Evolutionary conservation across 441 rosid genomes (phyloP).

Genomic region (Pelargonium australe): DNA sequence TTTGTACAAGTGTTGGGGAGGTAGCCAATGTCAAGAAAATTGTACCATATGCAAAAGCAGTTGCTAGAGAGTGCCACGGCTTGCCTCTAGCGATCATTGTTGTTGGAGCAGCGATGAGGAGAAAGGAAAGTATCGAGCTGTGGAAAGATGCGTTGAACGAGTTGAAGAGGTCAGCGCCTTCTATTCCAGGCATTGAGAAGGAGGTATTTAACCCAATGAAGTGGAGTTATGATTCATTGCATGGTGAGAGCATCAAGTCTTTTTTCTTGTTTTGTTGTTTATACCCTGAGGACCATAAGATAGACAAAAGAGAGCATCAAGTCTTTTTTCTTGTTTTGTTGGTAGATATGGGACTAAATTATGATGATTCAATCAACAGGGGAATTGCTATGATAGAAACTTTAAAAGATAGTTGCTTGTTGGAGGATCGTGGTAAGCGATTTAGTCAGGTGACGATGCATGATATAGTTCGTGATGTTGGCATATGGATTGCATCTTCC

Average conservation of each 20-base stretch:
- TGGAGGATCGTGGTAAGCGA: constrained; percentile 23
- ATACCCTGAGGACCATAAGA: constrained; percentile 34
- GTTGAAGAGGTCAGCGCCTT: not conserved
- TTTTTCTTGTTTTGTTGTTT: constrained; percentile 38
- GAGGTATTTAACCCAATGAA: not conserved
- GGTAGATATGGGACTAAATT: constrained; percentile 20
- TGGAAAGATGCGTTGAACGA: not conserved
- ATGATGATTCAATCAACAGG: constrained; percentile 20
- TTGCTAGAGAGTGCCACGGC: not conserved
- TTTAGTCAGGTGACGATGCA: constrained; percentile 33
- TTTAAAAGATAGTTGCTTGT: constrained; percentile 31
- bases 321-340: constrained; percentile 35
- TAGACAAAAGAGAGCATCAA: constrained; percentile 24
- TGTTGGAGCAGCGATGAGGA: not conserved
- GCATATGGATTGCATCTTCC: constrained; percentile 31
- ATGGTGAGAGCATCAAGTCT: constrained; percentile 12
- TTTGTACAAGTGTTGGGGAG: not conserved
- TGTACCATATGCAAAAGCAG: not conserved
- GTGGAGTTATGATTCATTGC: not conserved
- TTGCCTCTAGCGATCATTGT: not conserved
- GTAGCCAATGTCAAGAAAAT: not conserved
- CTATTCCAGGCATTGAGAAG: not conserved
- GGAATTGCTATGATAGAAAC: constrained; percentile 30
- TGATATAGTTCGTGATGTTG: constrained; percentile 37
- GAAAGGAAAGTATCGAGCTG: not conserved